Percentiles rank a stretch among this genome's conserved stretches.
phyloP scores from a whole-genome alignment of 495 filamentous ascomycete species.

The Amniculicola lignicola region DNA sequence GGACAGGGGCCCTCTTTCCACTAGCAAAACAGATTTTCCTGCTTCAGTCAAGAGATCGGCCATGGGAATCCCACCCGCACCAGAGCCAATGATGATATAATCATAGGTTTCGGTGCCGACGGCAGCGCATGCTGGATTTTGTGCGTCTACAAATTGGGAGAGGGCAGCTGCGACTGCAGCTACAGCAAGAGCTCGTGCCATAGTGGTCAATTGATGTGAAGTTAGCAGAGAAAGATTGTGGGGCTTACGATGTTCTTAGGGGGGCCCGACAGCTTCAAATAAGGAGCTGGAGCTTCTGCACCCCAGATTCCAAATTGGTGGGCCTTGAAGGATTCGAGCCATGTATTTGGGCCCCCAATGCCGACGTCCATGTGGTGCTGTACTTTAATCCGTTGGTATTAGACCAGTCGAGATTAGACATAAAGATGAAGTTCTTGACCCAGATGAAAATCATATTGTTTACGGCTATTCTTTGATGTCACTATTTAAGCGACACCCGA shows the following conservation, averaged over 20 bases:
- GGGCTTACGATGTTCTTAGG: neutral
- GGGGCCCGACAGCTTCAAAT: neutral
- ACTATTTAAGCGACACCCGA: too few species aligned
- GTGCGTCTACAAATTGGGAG: neutral
- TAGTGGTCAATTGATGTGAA: neutral
- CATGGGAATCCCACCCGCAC: slow-evolving; percentile 62
- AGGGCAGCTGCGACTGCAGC: neutral
- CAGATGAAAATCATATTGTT: too few species aligned
- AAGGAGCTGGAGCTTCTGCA: slow-evolving; percentile 11
- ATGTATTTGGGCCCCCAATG: neutral
- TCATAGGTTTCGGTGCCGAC: slow-evolving; percentile 53
- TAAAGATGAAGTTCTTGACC: too few species aligned
- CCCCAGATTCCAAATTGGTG: slow-evolving; percentile 20
- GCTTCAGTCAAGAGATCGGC: slow-evolving; percentile 62
- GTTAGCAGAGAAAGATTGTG: neutral
- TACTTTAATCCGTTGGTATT: too few species aligned
- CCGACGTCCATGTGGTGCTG: too few species aligned
- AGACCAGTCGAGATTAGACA: too few species aligned
- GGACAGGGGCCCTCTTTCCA: slow-evolving; percentile 62
- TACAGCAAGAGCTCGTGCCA: slow-evolving; percentile 8
- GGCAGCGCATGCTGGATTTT: slow-evolving; percentile 16
- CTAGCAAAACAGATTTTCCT: slow-evolving; percentile 60
- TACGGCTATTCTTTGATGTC: too few species aligned
- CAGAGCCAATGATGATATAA: slow-evolving; percentile 65
- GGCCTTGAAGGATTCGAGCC: neutral